Evolutionary conservation across 176 grass and related monocot species (phyloP).

Genomic region (Saccharum officinarum): DNA sequence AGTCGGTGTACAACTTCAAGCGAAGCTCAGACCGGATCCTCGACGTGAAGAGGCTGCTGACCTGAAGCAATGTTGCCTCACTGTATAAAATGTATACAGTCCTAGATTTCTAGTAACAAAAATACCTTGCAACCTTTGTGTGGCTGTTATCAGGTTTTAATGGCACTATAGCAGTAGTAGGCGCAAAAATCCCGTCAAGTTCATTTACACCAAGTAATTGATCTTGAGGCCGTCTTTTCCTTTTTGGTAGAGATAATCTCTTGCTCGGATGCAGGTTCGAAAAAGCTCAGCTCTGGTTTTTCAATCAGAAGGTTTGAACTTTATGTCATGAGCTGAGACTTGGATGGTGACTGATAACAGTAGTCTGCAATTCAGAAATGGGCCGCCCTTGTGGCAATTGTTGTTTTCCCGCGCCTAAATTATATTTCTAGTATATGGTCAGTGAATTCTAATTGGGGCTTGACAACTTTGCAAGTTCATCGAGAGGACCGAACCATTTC

Average conservation of each 20-base stretch:
- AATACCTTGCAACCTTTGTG: slow-evolving; percentile 17
- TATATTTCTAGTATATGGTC: neutral
- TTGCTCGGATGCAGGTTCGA: neutral
- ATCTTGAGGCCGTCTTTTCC: slow-evolving; percentile 13
- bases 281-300: neutral
- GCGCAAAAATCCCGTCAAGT: slow-evolving; percentile 25
- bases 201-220: slow-evolving; percentile 42
- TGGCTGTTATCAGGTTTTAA: slow-evolving; percentile 22
- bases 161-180: slow-evolving; percentile 5
- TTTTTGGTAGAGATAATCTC: slow-evolving; percentile 5
- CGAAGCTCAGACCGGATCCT: slow-evolving; percentile 54
- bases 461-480: neutral
- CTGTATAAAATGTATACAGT: slow-evolving; percentile 65
- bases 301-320: neutral
- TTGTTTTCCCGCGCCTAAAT: neutral
- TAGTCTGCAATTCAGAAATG: neutral
- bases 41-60: slow-evolving; percentile 68
- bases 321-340: neutral
- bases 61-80: slow-evolving; percentile 33
- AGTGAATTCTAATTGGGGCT: neutral
- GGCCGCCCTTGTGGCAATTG: neutral
- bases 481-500: neutral
- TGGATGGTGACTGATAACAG: neutral
- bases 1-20: slow-evolving; percentile 80
- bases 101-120: slow-evolving; percentile 28